Evolutionary conservation across 352 stramenopile species (phyloP), one percentile per base, ranked within the genome.

Genomic region (Phytophthora hibernalis): DNA sequence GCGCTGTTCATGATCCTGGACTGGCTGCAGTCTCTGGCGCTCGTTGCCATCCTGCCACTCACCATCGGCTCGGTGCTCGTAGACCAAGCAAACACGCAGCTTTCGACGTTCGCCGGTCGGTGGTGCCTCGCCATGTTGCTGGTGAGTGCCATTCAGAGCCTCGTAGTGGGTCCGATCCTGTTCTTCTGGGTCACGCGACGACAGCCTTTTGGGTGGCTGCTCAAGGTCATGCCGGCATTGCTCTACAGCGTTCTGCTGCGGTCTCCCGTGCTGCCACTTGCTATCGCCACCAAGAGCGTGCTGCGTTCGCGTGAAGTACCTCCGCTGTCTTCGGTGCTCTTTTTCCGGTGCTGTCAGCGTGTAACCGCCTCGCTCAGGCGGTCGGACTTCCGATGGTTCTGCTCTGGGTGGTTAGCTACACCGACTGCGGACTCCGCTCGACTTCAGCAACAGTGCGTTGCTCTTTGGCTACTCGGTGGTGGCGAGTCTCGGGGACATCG

Each of bases 221-320:
- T 47, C 40, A 74, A 79, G 56, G 73, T 84, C 28, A 44, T 82
- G 31, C 51, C 79, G 6, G 72, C 80, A 13, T 62, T 88, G 38
- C 66, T 87, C 9, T 88, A 90, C 44, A 77, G 70, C 21, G 61
- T 81, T 26, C 42, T 88, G 20, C 50, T 90, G 10, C 58, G 83
- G 42, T 81, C 72, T 18, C 55, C 80, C 7, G 69, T 89, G 53
- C 60, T 89, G 12, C 74, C 82, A 7, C 53, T 91, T 1, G 68
- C 80, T 6, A 76, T 87, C 47, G 66, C 80, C 38, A 89, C 83
- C 10, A 88, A 88, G n/a, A 71, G 68, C 18, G 85, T 83, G n/a
- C 57, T 87, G 52, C 68, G 71, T 0, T 76, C 80, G 16, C 72
- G 75, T 13, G 79, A 88, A 45, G 71, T 91, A 13, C 72, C 76